Evolutionary conservation across 169 alveolate genomes (phyloP).

Genomic region (Cryptosporidium bovis): DNA sequence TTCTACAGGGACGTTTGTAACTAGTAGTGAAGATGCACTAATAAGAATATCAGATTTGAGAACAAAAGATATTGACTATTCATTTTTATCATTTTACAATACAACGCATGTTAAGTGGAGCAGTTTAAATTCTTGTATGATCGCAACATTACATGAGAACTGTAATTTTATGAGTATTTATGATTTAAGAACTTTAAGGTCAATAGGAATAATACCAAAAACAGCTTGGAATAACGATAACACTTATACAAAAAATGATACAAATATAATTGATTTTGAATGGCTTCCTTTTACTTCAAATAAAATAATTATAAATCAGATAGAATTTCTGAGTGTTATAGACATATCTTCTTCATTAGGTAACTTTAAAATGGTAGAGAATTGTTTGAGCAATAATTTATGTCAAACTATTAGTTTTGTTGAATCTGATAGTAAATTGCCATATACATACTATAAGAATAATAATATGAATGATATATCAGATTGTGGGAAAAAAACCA

Average conservation of each 20-base stretch:
- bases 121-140: conserved; percentile 21
- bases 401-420: too few species aligned
- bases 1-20: conserved; percentile 70
- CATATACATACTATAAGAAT: too few species aligned
- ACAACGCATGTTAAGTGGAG: conserved; percentile 45
- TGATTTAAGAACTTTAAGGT: conserved; percentile 32
- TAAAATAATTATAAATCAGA: conserved; percentile 17
- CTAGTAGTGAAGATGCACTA: conserved; percentile 56
- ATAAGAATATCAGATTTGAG: conserved; percentile 54
- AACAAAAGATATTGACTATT: conserved; percentile 10
- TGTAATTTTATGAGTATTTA: conserved; percentile 47
- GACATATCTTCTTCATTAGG: conserved; percentile 1
- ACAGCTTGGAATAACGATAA: conserved; percentile 2
- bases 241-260: not conserved
- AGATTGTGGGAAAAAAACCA: too few species aligned
- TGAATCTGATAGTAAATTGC: too few species aligned
- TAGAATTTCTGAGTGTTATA: not conserved
- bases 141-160: conserved; percentile 38
- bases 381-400: too few species aligned
- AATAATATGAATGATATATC: too few species aligned
- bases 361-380: not conserved
- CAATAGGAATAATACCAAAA: conserved; percentile 40
- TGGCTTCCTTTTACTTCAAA: conserved; percentile 51
- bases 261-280: not conserved
- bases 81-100: conserved; percentile 61